Percentiles rank a stretch among this genome's conserved stretches.
Conservation (phyloP, 805 yeast genomes). For the Starmerella stellata region DNA sequence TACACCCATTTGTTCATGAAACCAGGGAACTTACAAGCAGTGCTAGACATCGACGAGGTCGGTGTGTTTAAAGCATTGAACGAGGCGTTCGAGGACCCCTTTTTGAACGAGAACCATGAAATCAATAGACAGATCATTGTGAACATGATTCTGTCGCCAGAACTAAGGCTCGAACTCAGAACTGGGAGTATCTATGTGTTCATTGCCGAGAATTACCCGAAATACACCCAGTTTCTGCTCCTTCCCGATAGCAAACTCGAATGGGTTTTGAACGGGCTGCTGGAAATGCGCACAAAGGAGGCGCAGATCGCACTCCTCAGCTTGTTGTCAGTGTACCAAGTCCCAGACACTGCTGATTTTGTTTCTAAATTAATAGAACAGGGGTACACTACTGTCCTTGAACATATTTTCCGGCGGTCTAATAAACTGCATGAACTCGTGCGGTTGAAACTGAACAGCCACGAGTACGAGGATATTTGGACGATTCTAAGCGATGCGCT, state of each 20-base stretch:
- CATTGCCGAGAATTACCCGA: slow-evolving; percentile 63
- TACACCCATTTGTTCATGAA: slow-evolving; percentile 36
- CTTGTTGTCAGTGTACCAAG: slow-evolving; percentile 47
- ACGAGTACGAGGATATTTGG: slow-evolving; percentile 5
- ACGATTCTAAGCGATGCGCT: slow-evolving; percentile 1
- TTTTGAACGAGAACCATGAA: slow-evolving; percentile 39
- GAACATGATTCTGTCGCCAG: slow-evolving; percentile 43
- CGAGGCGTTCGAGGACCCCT: slow-evolving; percentile 67
- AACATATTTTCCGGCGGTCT: slow-evolving; percentile 31
- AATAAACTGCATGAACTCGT: slow-evolving; percentile 7
- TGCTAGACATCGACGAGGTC: slow-evolving; percentile 6
- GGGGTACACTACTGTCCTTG: slow-evolving; percentile 40
- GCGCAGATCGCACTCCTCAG: slow-evolving; percentile 55
- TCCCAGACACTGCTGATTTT: slow-evolving; percentile 34
- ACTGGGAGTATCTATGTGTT: slow-evolving; percentile 32
- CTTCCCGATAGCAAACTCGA: slow-evolving; percentile 32
- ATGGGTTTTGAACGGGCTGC: slow-evolving; percentile 3
- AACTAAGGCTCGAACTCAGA: slow-evolving; percentile 29
- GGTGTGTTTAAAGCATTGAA: slow-evolving; percentile 50
- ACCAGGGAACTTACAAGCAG: slow-evolving; percentile 21
- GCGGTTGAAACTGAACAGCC: slow-evolving; percentile 3
- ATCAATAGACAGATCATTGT: slow-evolving; percentile 60
- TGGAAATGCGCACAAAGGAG: background rate
- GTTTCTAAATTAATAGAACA: slow-evolving; percentile 36
- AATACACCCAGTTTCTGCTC: slow-evolving; percentile 65